These are phyloP conservation scores for Articulospora tetracladia DNA, from an alignment of 495 filamentous ascomycete genomes.

Conservation along the genomic window DNA sequence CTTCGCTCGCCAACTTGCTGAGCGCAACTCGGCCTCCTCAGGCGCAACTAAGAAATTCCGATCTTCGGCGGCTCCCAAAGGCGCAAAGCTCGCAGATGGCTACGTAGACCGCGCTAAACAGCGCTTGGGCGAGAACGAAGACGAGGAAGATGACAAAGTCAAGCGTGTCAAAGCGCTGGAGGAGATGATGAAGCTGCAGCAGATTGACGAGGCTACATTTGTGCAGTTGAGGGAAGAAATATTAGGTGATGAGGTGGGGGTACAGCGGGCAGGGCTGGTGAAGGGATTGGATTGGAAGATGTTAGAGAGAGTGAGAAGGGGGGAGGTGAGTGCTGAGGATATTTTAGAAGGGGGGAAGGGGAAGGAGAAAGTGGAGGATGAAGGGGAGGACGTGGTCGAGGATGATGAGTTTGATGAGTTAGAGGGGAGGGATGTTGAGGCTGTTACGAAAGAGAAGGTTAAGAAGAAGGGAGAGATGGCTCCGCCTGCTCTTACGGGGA, in stretches of 20 bases:
- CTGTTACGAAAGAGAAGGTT: slow-evolving; percentile 51
- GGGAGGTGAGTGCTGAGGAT: slow-evolving; percentile 53
- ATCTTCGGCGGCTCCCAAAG: slow-evolving; percentile 77
- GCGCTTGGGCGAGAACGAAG: slow-evolving; percentile 31
- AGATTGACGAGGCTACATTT: slow-evolving; percentile 74
- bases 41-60: slow-evolving; percentile 64
- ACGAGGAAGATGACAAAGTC: slow-evolving; percentile 61
- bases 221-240: slow-evolving; percentile 69
- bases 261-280: slow-evolving; percentile 75
- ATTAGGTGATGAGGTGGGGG: slow-evolving; percentile 76
- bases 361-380: slow-evolving; percentile 23
- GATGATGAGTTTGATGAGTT: slow-evolving; percentile 79
- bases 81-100: slow-evolving; percentile 70
- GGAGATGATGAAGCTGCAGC: slow-evolving; percentile 74
- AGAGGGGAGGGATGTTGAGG: slow-evolving; percentile 58
- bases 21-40: slow-evolving; percentile 53
- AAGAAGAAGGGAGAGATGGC: slow-evolving; percentile 79
- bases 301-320: slow-evolving; percentile 65
- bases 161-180: slow-evolving; percentile 71
- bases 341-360: slow-evolving; percentile 40
- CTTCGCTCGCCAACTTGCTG: slow-evolving; percentile 82
- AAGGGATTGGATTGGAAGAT: slow-evolving; percentile 89
- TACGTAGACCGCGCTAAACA: slow-evolving; percentile 79
- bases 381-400: slow-evolving; percentile 44
- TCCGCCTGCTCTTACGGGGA: slow-evolving; percentile 54